Evolutionary conservation across 148 eudicot genomes (phyloP).

Genomic region (Amaranthus hypochondriacus): DNA sequence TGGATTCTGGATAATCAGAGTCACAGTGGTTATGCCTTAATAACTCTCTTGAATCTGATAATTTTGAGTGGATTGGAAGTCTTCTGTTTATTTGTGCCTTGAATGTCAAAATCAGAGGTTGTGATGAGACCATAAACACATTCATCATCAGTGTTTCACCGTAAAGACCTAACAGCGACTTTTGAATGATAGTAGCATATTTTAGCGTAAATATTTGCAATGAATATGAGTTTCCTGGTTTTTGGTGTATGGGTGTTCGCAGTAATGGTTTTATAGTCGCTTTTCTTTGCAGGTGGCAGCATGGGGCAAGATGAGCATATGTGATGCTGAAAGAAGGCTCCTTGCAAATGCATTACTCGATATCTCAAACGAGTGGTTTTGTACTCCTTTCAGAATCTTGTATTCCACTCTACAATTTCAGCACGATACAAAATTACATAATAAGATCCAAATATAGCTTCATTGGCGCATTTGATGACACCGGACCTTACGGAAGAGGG

Average conservation of each 20-base stretch:
- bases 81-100: no score
- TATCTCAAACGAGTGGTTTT: slow-evolving; percentile 67
- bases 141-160: no score
- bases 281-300: slow-evolving; percentile 38
- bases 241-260: background rate
- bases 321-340: slow-evolving; percentile 85
- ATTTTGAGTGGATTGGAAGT: no score
- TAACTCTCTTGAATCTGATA: no score
- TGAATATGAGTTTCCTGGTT: no score
- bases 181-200: background rate
- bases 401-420: slow-evolving; percentile 72
- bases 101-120: no score
- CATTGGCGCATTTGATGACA: slow-evolving; percentile 64
- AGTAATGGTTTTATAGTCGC: background rate
- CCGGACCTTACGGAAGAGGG: slow-evolving; percentile 71
- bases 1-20: no score
- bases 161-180: no score
- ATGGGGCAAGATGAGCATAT: slow-evolving; percentile 91
- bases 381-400: slow-evolving; percentile 78
- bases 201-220: background rate
- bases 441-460: slow-evolving; percentile 57
- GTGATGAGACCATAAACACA: no score
- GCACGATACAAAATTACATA: slow-evolving; percentile 49
- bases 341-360: slow-evolving; percentile 81
- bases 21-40: no score